Percentiles rank a stretch among this genome's conserved stretches.
These are phyloP conservation scores for Selaginella moellendorffii DNA, from an alignment of 75 land plant species.

Conservation along the genomic window DNA sequence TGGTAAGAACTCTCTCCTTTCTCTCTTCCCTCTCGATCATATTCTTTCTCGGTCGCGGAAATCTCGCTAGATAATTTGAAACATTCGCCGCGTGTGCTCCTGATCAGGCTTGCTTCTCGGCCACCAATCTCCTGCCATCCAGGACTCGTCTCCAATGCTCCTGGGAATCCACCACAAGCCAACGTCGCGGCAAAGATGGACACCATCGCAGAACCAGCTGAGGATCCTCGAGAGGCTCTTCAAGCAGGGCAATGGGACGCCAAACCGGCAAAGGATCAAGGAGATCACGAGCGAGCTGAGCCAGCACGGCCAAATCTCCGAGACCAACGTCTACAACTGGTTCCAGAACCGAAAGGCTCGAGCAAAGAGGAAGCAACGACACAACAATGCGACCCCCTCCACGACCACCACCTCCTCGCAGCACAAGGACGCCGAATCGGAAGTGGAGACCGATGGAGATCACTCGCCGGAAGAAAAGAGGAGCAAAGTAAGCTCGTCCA, in stretches of 20 bases:
- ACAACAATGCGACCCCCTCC: no score
- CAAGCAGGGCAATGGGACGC: slow-evolving; percentile 74
- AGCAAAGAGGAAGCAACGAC: slow-evolving; percentile 60
- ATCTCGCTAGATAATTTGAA: background rate
- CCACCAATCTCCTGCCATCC: background rate
- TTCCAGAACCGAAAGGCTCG: slow-evolving; percentile 91
- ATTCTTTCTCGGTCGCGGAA: no score
- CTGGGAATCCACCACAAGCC: slow-evolving; percentile 14
- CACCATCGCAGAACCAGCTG: slow-evolving; percentile 72
- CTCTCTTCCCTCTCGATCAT: no score
- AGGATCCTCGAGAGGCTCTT: slow-evolving; percentile 67
- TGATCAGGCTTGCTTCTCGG: background rate
- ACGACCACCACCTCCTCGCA: background rate
- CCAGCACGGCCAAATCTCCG: slow-evolving; percentile 67
- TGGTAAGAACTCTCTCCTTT: no score
- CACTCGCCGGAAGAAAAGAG: background rate
- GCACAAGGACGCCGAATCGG: background rate
- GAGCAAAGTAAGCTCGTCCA: background rate
- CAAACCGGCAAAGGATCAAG: slow-evolving; percentile 77
- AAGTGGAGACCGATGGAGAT: background rate
- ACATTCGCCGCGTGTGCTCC: background rate
- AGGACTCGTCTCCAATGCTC: background rate
- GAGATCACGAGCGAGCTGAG: slow-evolving; percentile 56
- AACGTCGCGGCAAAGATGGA: slow-evolving; percentile 65
- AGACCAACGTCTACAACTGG: slow-evolving; percentile 93